Evolutionary conservation across 352 stramenopile genomes (phyloP).

Genomic region (Phytophthora colocasiae): DNA sequence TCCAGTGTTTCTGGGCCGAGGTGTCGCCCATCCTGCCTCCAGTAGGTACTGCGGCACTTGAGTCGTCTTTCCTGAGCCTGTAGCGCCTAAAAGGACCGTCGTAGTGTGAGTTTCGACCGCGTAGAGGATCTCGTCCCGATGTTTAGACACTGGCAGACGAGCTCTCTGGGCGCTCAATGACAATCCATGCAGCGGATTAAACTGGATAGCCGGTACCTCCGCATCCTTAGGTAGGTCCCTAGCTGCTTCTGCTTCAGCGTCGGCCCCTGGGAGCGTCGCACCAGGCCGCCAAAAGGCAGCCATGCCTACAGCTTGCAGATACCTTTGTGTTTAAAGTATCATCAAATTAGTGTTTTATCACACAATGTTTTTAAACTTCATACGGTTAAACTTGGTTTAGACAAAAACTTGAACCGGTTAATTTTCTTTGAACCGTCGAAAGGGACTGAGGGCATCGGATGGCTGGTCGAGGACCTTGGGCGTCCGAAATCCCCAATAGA

Average conservation of each 20-base stretch:
- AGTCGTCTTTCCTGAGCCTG: conserved; percentile 93
- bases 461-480: conserved; percentile 47
- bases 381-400: conserved; percentile 8
- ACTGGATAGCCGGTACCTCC: conserved; percentile 56
- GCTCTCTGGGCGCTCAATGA: conserved; percentile 64
- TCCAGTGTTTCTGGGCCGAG: conserved; percentile 8
- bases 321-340: background rate
- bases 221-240: conserved; percentile 40
- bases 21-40: conserved; percentile 88
- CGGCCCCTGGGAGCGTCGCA: conserved; percentile 41
- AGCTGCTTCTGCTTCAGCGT: conserved; percentile 37
- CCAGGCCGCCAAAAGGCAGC: conserved; percentile 79
- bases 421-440: conserved; percentile 15
- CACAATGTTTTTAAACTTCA: background rate
- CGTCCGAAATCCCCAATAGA: conserved; percentile 34
- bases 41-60: conserved; percentile 93
- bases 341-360: background rate
- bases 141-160: conserved; percentile 87
- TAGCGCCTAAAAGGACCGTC: conserved; percentile 93
- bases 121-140: conserved; percentile 92
- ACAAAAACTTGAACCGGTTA: conserved; percentile 30
- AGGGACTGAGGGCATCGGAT: conserved; percentile 39
- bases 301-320: conserved; percentile 20
- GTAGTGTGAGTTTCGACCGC: conserved; percentile 88
- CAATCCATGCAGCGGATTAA: conserved; percentile 71